Percentiles rank a stretch among this genome's conserved stretches.
phyloP scores from a whole-genome alignment of 2,329 filamentous ascomycete genomes.

The Iodosphaeria phyllophila region DNA sequence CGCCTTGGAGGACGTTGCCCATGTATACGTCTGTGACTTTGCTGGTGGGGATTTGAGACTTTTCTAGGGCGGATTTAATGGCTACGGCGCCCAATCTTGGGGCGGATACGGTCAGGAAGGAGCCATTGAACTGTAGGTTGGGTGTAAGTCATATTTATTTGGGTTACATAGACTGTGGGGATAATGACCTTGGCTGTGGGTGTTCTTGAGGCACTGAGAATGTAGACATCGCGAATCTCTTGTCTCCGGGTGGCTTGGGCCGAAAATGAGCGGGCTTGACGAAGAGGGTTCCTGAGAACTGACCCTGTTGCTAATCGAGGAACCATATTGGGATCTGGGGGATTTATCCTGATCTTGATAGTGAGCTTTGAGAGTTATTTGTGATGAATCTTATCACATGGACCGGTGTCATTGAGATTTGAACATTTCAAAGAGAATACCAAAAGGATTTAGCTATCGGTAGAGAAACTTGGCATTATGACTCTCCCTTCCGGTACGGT shows the following conservation, averaged over 20 bases:
- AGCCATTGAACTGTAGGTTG: conserved; percentile 70
- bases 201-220: conserved; percentile 75
- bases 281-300: no score
- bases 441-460: no score
- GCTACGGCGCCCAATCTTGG: conserved; percentile 79
- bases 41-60: conserved; percentile 63
- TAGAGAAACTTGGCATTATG: no score
- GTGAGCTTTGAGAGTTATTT: no score
- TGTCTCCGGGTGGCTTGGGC: conserved; percentile 24
- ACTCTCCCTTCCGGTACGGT: no score
- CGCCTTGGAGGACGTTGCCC: conserved; percentile 81
- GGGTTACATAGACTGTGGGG: neutral
- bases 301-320: no score
- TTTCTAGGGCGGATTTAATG: conserved; percentile 78
- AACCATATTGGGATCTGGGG: no score
- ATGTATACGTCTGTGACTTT: conserved; percentile 90
- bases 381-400: no score
- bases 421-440: no score
- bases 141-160: conserved; percentile 2
- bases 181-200: conserved; percentile 65
- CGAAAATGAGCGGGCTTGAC: no score
- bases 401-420: no score
- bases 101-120: conserved; percentile 65
- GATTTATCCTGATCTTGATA: no score
- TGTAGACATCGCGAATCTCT: conserved; percentile 83